Conservation (phyloP, 2,329 filamentous ascomycete species). For the Verticillium dahliae region DNA sequence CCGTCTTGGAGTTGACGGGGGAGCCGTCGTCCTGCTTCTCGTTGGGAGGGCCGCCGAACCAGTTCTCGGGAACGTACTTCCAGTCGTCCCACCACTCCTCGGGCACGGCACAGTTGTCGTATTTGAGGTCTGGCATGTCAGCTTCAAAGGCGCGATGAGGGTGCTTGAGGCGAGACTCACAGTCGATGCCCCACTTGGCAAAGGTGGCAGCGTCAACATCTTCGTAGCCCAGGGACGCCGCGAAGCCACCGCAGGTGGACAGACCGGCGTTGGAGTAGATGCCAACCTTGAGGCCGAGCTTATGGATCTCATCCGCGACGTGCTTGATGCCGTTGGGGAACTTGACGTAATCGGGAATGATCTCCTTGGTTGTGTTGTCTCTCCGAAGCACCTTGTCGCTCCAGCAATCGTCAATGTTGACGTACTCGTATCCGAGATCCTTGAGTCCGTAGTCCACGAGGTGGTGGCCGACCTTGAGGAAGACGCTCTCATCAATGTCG, state of each 20-base stretch:
- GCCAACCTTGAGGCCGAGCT: constrained; percentile 52
- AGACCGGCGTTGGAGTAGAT: constrained; percentile 52
- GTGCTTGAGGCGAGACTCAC: constrained; percentile 18
- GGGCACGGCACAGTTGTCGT: constrained; percentile 47
- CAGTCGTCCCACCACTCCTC: constrained; percentile 28
- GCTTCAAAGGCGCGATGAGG: not conserved
- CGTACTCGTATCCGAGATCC: constrained; percentile 49
- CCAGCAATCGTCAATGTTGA: constrained; percentile 61
- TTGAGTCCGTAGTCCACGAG: constrained; percentile 42
- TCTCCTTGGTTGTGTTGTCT: constrained; percentile 31
- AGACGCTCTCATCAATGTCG: constrained; percentile 41
- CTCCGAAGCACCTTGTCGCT: constrained; percentile 31
- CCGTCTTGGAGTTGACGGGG: constrained; percentile 17
- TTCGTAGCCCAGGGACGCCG: constrained; percentile 51
- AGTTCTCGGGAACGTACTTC: constrained; percentile 17
- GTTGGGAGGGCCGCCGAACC: constrained; percentile 22
- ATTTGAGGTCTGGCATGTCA: constrained; percentile 38
- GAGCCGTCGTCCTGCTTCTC: constrained; percentile 13
- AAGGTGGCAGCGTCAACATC: constrained; percentile 50
- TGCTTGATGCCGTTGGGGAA: constrained; percentile 54
- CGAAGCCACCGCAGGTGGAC: constrained; percentile 48
- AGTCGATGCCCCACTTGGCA: constrained; percentile 53
- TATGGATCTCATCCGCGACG: constrained; percentile 46
- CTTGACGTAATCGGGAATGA: constrained; percentile 38
- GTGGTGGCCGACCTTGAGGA: constrained; percentile 38